Evolutionary conservation across 805 yeast species (phyloP), one percentile per base, ranked within the genome.

Genomic region (Schwanniomyces polymorphus): DNA sequence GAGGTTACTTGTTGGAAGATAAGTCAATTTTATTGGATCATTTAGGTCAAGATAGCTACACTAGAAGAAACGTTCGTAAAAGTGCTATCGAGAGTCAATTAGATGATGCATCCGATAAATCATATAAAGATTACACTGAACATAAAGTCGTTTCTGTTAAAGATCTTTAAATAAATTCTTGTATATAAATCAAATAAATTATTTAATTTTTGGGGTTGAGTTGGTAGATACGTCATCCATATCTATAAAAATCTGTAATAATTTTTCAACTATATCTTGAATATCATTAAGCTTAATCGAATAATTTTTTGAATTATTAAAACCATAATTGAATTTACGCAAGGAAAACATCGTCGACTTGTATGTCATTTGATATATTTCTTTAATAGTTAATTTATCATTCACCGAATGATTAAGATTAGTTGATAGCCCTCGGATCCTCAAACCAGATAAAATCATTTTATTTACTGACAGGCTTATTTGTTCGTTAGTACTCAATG

Each of bases 1-100:
- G 90, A 55, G 99, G 99, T 7, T 92, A 89, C 62, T 68, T 91
- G 50, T 67, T 70, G 57, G 58, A 71, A 44, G 68, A 72, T 53
- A 60, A 62, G 8, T 59, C 68, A n/a, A 52, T 70, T 42, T 65
- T 73, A 47, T 67, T 73, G 59, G 76, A 73, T 52, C 65, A 62
- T 49, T 51, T 71, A 51, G 62, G 51, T 43, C 51, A 42, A 42
- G 45, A 49, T 27, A 51, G 45, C 45, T 41, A 47, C 12, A 59
- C 44, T 25, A 61, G 56, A 42, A 61, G 56, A 49, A 43, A 44
- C 26, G 59, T 53, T 18, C 67, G 67, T 53, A 65, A 64, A 55
- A 61, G 65, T 38, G 67, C 70, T 43, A 59, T 78, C 45, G 73
- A 64, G 28, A 59, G 57, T 48, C 67, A 63, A 57, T 64, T 74